A percentile compares a stretch with the other conserved stretches of the same genome.
phyloP scores from a whole-genome alignment of 306 rosid genomes.

The Mimosa pudica region DNA sequence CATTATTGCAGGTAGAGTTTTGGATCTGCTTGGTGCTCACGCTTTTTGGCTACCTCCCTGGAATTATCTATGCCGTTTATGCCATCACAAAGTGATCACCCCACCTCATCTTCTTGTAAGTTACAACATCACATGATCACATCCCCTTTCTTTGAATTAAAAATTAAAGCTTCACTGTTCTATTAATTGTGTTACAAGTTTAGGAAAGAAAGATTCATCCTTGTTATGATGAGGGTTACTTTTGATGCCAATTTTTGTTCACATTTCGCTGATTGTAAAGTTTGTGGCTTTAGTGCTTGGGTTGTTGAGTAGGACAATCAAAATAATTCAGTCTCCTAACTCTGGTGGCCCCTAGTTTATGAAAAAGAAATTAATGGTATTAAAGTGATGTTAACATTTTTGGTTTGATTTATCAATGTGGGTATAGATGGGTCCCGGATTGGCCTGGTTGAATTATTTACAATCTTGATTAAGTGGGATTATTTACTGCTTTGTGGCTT shows the following conservation, averaged over 20 bases:
- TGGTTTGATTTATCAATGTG: not conserved
- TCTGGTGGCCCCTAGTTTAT: not conserved
- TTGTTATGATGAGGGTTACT: not conserved
- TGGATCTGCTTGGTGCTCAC: slow-evolving; percentile 87
- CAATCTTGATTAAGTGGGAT: slow-evolving; percentile 20
- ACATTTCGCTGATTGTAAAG: not conserved
- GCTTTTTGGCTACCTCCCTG: slow-evolving; percentile 67
- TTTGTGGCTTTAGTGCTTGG: not conserved
- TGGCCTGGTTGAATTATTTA: not conserved
- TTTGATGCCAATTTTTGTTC: not conserved
- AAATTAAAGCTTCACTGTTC: not conserved
- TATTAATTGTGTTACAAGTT: not conserved
- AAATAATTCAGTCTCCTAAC: not conserved
- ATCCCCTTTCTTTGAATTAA: no score
- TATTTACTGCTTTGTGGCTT: not conserved
- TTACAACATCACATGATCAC: not conserved
- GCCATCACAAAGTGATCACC: slow-evolving; percentile 62
- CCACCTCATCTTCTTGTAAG: slow-evolving; percentile 37
- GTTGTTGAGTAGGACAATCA: not conserved
- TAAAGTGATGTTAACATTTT: not conserved
- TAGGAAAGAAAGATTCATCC: not conserved
- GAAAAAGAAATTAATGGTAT: not conserved
- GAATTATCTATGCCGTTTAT: slow-evolving; percentile 74
- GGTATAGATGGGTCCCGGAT: not conserved
- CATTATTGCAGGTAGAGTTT: slow-evolving; percentile 61